Evolutionary conservation across 2,329 filamentous ascomycete genomes (phyloP).

Genomic region (Myotisia sp.): DNA sequence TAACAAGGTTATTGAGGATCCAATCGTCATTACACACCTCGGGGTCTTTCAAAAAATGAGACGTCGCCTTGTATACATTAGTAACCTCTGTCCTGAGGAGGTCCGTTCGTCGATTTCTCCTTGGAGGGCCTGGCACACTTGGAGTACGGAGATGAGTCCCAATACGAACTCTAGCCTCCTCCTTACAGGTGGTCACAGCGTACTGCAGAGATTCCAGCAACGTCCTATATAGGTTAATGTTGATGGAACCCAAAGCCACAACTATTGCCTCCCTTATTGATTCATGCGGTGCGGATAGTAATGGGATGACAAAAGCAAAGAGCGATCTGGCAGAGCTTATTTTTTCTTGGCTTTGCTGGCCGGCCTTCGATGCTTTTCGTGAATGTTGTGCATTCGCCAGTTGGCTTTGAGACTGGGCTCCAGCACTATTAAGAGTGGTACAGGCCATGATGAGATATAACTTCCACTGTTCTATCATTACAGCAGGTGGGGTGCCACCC

Average conservation of each 20-base stretch:
- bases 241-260: slow-evolving; percentile 82
- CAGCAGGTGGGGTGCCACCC: slow-evolving; percentile 49
- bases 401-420: slow-evolving; percentile 46
- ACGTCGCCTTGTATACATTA: slow-evolving; percentile 87
- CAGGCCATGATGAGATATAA: slow-evolving; percentile 94
- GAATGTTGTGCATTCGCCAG: slow-evolving; percentile 56
- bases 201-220: slow-evolving; percentile 80
- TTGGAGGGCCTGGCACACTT: slow-evolving; percentile 58
- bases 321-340: slow-evolving; percentile 77
- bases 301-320: slow-evolving; percentile 81
- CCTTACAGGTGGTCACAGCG: slow-evolving; percentile 70
- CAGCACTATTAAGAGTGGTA: slow-evolving; percentile 78
- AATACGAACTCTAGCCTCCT: slow-evolving; percentile 72
- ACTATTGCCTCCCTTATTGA: slow-evolving; percentile 84
- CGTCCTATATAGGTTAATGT: slow-evolving; percentile 81
- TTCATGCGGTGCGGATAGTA: slow-evolving; percentile 64
- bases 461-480: slow-evolving; percentile 95
- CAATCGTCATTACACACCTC: slow-evolving; percentile 77
- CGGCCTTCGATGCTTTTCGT: slow-evolving; percentile 60
- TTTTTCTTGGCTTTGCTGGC: slow-evolving; percentile 54
- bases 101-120: slow-evolving; percentile 71
- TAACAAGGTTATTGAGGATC: slow-evolving; percentile 75
- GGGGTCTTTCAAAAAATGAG: slow-evolving; percentile 67
- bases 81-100: slow-evolving; percentile 85
- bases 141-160: slow-evolving; percentile 63